Evolutionary conservation across 176 grass and related monocot species (phyloP).

Genomic region (Poa annua): DNA sequence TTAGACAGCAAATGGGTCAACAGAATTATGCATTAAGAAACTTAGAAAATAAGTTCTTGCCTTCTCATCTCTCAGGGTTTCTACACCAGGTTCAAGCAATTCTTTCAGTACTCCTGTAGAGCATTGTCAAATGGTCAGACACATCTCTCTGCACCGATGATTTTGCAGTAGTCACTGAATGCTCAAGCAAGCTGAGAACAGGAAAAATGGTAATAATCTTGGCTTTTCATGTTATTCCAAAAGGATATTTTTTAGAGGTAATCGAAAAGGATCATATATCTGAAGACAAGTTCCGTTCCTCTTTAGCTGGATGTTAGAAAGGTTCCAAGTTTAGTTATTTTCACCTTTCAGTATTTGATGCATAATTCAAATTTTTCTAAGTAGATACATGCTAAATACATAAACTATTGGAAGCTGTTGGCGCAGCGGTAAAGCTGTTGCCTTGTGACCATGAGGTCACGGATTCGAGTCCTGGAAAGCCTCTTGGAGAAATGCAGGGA

Average conservation of each 20-base stretch:
- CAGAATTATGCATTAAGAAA: slow-evolving; percentile 34
- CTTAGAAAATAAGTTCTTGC: slow-evolving; percentile 46
- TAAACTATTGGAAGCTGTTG: not conserved
- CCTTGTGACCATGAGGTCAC: no score
- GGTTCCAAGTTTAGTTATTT: slow-evolving; percentile 1
- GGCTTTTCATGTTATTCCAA: not conserved
- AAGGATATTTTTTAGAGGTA: not conserved
- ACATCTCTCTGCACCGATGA: not conserved
- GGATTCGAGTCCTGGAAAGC: no score
- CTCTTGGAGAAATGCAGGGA: no score
- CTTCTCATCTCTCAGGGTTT: slow-evolving; percentile 41
- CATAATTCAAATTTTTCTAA: not conserved
- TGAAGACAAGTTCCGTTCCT: not conserved
- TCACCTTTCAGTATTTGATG: not conserved
- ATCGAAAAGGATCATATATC: not conserved
- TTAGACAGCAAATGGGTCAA: slow-evolving; percentile 29
- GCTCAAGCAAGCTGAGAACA: not conserved
- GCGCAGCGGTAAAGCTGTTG: no score
- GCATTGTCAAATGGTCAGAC: slow-evolving; percentile 11
- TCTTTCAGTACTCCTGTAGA: slow-evolving; percentile 75
- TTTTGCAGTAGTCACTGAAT: not conserved
- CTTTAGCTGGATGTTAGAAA: slow-evolving; percentile 16
- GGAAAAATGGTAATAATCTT: slow-evolving; percentile 9
- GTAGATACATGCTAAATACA: slow-evolving; percentile 1
- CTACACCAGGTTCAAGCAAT: slow-evolving; percentile 44